A percentile compares a stretch with the other conserved stretches of the same genome.
These are phyloP conservation scores for Xylaria curta DNA, from an alignment of 495 filamentous ascomycete species.

Conservation along the genomic window DNA sequence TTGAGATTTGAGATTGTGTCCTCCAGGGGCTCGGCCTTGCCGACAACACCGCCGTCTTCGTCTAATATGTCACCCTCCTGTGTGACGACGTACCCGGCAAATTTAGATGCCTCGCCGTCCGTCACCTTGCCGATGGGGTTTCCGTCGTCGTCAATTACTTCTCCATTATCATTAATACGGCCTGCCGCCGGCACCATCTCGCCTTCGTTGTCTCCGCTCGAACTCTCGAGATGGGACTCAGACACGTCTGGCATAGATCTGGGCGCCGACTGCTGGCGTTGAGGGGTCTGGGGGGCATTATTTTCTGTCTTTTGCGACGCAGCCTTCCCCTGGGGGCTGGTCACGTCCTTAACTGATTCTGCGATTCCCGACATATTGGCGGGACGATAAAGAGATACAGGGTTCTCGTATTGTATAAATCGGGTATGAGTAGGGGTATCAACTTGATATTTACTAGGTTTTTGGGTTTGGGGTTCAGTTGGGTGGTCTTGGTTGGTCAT, in stretches of 20 bases:
- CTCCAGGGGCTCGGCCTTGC: conserved; percentile 60
- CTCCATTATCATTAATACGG: conserved; percentile 40
- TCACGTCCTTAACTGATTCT: conserved; percentile 30
- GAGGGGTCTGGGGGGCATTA: not conserved
- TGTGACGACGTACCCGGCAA: conserved; percentile 62
- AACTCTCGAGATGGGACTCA: conserved; percentile 28
- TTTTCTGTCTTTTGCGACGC: conserved; percentile 22
- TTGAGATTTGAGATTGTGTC: conserved; percentile 34
- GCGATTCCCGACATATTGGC: conserved; percentile 40
- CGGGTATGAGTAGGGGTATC: conserved; percentile 25
- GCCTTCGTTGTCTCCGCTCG: conserved; percentile 37
- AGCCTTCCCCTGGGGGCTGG: conserved; percentile 27
- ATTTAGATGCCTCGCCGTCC: conserved; percentile 64
- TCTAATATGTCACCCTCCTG: conserved; percentile 70
- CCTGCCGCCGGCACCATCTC: conserved; percentile 42
- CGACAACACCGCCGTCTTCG: conserved; percentile 64
- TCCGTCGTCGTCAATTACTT: conserved; percentile 58
- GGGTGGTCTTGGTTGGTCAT: conserved; percentile 21
- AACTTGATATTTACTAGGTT: conserved; percentile 25
- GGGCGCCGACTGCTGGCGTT: conserved; percentile 29
- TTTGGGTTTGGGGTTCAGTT: conserved; percentile 18
- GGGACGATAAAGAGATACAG: conserved; percentile 34
- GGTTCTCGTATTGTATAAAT: conserved; percentile 32
- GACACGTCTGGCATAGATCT: conserved; percentile 37
- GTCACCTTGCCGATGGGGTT: conserved; percentile 64